Evolutionary conservation across 805 yeast species (phyloP).

Genomic region (Teunomyces cretensis): DNA sequence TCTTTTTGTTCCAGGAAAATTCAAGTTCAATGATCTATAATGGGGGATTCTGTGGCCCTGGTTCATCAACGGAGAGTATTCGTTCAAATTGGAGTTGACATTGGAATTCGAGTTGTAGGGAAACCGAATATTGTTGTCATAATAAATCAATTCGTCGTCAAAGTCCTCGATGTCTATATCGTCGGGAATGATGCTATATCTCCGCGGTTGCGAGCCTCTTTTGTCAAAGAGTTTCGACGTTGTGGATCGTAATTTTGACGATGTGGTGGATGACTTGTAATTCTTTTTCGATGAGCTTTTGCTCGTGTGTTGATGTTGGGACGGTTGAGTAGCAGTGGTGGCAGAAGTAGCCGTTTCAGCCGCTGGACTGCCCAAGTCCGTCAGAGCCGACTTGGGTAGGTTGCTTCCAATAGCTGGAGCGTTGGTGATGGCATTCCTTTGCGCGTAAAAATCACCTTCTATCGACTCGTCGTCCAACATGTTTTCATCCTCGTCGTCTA

Average conservation of each 20-base stretch:
- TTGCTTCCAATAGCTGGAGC: background rate
- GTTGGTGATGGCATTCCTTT: constrained; percentile 5
- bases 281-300: constrained; percentile 25
- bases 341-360: background rate
- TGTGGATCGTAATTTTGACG: constrained; percentile 57
- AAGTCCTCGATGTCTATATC: constrained; percentile 55
- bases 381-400: background rate
- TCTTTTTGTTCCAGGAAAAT: constrained; percentile 22
- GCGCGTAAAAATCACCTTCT: constrained; percentile 26
- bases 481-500: constrained; percentile 18
- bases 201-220: constrained; percentile 67
- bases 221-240: constrained; percentile 73
- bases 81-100: constrained; percentile 24
- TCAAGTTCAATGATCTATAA: constrained; percentile 40
- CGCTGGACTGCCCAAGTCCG: background rate
- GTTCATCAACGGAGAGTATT: constrained; percentile 30
- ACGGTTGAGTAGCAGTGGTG: background rate
- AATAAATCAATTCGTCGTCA: constrained; percentile 52
- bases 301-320: constrained; percentile 12
- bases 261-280: constrained; percentile 30
- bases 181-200: constrained; percentile 71
- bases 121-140: constrained; percentile 41
- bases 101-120: constrained; percentile 27
- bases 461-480: constrained; percentile 29
- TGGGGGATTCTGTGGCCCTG: constrained; percentile 33